These are phyloP conservation scores for Stemphylium beticola DNA, from an alignment of 2,329 filamentous ascomycete genomes.

Conservation along the genomic window DNA sequence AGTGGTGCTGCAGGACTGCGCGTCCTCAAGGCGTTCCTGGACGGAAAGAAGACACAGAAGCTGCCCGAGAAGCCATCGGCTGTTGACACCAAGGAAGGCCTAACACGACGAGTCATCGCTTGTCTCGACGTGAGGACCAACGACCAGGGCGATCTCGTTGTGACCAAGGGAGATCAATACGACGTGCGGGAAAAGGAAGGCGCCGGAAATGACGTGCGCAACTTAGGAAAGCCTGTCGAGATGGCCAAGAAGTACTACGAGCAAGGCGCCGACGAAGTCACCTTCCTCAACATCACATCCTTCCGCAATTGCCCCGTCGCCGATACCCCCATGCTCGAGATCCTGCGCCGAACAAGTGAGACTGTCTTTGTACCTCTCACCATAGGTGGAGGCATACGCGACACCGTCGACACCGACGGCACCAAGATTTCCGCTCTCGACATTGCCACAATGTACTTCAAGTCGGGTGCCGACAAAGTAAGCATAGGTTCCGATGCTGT, in stretches of 20 bases:
- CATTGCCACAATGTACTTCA: conserved; percentile 96
- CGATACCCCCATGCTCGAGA: conserved; percentile 95
- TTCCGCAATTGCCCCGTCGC: conserved; percentile 94
- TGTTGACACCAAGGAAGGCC: conserved; percentile 62
- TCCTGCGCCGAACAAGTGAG: conserved; percentile 82
- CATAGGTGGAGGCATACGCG: conserved; percentile 92
- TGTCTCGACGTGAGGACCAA: conserved; percentile 96
- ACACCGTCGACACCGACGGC: conserved; percentile 88
- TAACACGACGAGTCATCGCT: conserved; percentile 93
- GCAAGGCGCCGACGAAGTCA: conserved; percentile 94
- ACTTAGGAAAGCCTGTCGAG: conserved; percentile 95
- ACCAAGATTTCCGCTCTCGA: conserved; percentile 87
- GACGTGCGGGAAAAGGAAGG: conserved; percentile 89
- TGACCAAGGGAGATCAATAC: conserved; percentile 98
- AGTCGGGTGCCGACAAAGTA: conserved; percentile 95
- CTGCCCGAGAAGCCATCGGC: conserved; percentile 53
- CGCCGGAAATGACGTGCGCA: conserved; percentile 71
- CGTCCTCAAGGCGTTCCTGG: conserved; percentile 83
- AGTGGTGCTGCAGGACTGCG: conserved; percentile 87
- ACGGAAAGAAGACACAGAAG: conserved; percentile 66
- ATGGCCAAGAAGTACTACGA: conserved; percentile 95
- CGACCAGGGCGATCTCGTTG: conserved; percentile 91
- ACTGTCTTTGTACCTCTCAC: conserved; percentile 97
- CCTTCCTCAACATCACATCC: conserved; percentile 97
- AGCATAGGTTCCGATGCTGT: conserved; percentile 97